Evolutionary conservation across 805 yeast species (phyloP), one percentile per base, ranked within the genome.

Genomic region (Candida insectorum): DNA sequence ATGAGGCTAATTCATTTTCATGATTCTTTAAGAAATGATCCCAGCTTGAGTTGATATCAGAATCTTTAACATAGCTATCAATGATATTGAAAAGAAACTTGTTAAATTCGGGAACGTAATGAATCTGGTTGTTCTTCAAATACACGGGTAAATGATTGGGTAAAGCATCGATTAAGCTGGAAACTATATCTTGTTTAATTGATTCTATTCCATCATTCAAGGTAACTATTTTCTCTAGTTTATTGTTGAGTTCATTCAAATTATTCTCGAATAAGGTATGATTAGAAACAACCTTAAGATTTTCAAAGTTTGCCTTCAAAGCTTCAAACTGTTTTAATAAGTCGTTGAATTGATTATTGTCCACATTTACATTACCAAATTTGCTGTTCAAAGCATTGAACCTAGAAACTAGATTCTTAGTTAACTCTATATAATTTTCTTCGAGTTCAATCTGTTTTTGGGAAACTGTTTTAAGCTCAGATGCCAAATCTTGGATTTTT

Each of bases 91-190:
- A 53, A 30, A 65, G 43, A 36, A 52, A 62, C 27, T 56, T 54
- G 24, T 58, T 63, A 38, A 66, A 65, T 36, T 63, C 69, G 0
- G 71, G 69, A 4, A 55, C 36, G 29, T 57, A 59, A 33, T 61
- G 68, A n/a, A 66, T 49, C 30, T 60, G 58, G 9, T 47, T 45
- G 32, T 65, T 46, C 31, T 56, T 55, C 15, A 54, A 40, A 38
- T 51, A 60, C 19, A 41, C 26, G 1, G 69, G 70, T 9, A 62
- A 43, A 16, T 52, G 49, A 3, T 47, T 41, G 3, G 69, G 68
- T 14, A 65, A 43, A 3, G 41, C 28, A 4, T 42, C 39, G 2
- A 55, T 17, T n/a, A 43, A 26, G 4, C 39, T 34, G 11, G 24
- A 19, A 4, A 40, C 11, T 14, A 43, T 18, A 5, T 24, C 17